Conservation (phyloP, 192 early-diverging fungal species). For the Coemansia sp. region DNA sequence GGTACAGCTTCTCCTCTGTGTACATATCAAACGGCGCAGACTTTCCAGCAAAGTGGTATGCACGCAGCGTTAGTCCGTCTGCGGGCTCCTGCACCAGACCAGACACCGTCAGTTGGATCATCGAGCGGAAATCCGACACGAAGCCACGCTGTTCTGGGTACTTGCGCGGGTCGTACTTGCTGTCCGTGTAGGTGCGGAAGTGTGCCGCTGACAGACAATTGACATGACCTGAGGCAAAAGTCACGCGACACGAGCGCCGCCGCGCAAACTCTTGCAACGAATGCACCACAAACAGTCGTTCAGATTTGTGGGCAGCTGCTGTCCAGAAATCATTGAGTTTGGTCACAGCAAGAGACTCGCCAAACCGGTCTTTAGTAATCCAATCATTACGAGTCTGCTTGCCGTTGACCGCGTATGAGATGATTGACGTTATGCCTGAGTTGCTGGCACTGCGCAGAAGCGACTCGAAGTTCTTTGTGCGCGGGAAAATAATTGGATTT, state of each 20-base stretch:
- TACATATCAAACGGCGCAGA: constrained; percentile 58
- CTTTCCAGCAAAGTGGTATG: constrained; percentile 59
- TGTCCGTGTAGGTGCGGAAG: constrained; percentile 53
- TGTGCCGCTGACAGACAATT: constrained; percentile 65
- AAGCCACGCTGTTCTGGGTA: constrained; percentile 55
- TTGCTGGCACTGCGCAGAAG: constrained; percentile 60
- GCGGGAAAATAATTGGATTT: constrained; percentile 74
- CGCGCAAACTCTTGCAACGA: constrained; percentile 67
- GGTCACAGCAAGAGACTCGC: constrained; percentile 73
- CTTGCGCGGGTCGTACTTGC: constrained; percentile 37
- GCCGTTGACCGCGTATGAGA: constrained; percentile 40
- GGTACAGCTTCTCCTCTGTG: constrained; percentile 72
- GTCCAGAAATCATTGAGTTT: constrained; percentile 79
- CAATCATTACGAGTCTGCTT: constrained; percentile 45
- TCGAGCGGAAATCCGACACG: constrained; percentile 64
- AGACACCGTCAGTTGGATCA: constrained; percentile 78
- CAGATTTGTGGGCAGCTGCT: constrained; percentile 60
- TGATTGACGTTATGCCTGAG: constrained; percentile 44
- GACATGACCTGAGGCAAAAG: constrained; percentile 81
- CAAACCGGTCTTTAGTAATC: constrained; percentile 61
- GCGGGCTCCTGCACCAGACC: constrained; percentile 77
- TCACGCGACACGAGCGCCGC: constrained; percentile 62
- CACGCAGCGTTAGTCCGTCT: constrained; percentile 58
- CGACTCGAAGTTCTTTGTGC: constrained; percentile 65
- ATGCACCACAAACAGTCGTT: constrained; percentile 65